A percentile compares a stretch with the other conserved stretches of the same genome.
phyloP scores from a whole-genome alignment of 768 basidiomycete species.

The Strobilomyces echinocephalus region DNA sequence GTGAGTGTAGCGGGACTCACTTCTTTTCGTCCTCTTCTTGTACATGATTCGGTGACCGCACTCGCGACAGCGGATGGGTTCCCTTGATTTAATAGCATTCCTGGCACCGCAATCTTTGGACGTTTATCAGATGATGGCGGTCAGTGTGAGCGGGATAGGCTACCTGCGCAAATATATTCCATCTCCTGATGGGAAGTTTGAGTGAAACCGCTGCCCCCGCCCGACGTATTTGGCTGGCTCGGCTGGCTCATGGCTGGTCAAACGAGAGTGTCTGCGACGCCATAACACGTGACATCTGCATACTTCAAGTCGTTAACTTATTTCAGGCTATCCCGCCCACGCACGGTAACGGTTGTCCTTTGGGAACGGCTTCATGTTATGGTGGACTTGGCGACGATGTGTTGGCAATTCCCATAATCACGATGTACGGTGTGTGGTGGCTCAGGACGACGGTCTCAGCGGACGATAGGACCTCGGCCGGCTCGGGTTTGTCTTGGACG shows the following conservation, averaged over 20 bases:
- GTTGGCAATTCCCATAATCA: constrained; percentile 17
- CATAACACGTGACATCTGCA: constrained; percentile 15
- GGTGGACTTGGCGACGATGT: constrained; percentile 12
- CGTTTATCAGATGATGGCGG: constrained; percentile 10
- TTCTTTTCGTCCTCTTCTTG: constrained; percentile 91
- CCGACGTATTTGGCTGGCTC: constrained; percentile 28
- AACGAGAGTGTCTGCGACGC: neutral
- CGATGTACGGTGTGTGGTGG: constrained; percentile 6
- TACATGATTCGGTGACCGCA: constrained; percentile 99
- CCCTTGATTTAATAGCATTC: constrained; percentile 85
- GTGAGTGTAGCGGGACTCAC: constrained; percentile 45
- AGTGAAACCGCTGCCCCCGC: constrained; percentile 31
- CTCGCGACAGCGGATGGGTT: constrained; percentile 93
- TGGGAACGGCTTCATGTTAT: neutral
- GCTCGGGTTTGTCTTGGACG: neutral
- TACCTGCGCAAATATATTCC: constrained; percentile 87
- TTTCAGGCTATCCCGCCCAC: neutral
- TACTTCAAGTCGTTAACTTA: too few relatives aligned
- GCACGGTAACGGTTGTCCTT: neutral
- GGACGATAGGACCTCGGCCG: neutral
- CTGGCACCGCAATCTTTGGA: constrained; percentile 81
- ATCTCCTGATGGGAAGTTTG: constrained; percentile 54
- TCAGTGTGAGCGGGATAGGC: constrained; percentile 15
- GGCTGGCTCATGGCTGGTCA: constrained; percentile 37
- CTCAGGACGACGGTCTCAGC: constrained; percentile 6